Evolutionary conservation across 2,329 filamentous ascomycete species (phyloP).

Genomic region (Didymella keratinophila): DNA sequence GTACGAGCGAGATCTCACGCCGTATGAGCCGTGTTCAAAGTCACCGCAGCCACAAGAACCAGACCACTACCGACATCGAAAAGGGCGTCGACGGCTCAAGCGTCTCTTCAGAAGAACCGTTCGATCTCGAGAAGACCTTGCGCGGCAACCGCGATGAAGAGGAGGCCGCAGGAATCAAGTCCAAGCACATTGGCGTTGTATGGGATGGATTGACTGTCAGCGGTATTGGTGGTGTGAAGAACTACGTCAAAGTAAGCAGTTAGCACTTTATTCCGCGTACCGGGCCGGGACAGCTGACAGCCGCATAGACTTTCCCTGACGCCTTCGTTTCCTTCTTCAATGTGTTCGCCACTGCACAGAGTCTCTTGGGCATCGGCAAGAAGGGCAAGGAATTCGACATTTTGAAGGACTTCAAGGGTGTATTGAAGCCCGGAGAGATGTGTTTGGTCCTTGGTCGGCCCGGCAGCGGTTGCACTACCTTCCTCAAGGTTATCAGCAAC

Average conservation of each 20-base stretch:
- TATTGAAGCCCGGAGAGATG: constrained; percentile 79
- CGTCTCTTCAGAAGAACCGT: constrained; percentile 58
- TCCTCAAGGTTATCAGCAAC: constrained; percentile 63
- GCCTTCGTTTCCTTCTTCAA: constrained; percentile 81
- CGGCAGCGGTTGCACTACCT: constrained; percentile 66
- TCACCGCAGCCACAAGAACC: constrained; percentile 52
- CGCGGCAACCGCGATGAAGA: constrained; percentile 76
- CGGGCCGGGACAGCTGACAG: constrained; percentile 21
- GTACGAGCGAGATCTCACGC: constrained; percentile 49
- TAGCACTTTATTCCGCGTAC: constrained; percentile 24
- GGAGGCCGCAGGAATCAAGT: constrained; percentile 77
- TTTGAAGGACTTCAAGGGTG: constrained; percentile 72
- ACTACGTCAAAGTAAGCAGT: constrained; percentile 62
- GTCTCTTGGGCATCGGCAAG: constrained; percentile 69
- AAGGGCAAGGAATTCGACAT: constrained; percentile 77
- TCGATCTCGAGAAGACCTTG: constrained; percentile 78
- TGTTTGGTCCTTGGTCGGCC: constrained; percentile 81
- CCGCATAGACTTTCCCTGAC: constrained; percentile 73
- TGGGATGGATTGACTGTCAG: constrained; percentile 81
- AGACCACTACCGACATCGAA: constrained; percentile 63
- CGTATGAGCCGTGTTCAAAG: constrained; percentile 56
- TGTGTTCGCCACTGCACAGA: constrained; percentile 69
- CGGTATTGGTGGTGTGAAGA: constrained; percentile 76
- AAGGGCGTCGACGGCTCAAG: constrained; percentile 55
- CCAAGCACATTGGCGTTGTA: constrained; percentile 75